Conservation (phyloP, 345 rosid genomes). For the Rhodamnia argentea region DNA sequence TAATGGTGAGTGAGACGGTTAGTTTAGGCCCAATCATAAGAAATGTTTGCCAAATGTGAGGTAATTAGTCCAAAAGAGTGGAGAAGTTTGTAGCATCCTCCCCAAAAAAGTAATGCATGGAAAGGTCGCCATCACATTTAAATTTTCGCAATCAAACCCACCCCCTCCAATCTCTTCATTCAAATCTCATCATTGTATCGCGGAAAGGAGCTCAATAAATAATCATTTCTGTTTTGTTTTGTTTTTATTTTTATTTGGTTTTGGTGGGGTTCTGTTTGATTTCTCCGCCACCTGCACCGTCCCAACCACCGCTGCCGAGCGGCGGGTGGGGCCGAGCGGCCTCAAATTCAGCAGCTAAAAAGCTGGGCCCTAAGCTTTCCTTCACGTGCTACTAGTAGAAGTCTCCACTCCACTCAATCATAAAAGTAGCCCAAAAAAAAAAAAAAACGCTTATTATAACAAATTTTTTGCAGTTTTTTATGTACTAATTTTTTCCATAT, state of each 20-base stretch:
- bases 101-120: not conserved
- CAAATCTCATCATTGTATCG: not conserved
- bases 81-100: not conserved
- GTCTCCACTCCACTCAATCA: not conserved
- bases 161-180: not conserved
- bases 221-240: not conserved
- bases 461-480: not conserved
- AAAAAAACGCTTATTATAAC: too few relatives aligned
- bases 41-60: not conserved
- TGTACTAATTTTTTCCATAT: not conserved
- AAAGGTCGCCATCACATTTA: not conserved
- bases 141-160: not conserved
- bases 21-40: not conserved
- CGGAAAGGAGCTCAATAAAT: not conserved
- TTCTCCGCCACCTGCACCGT: not conserved
- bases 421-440: not conserved
- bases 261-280: not conserved
- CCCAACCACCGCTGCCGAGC: not conserved
- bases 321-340: not conserved
- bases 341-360: not conserved
- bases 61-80: not conserved
- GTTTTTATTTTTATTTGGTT: not conserved
- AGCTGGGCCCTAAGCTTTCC: not conserved
- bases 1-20: not conserved
- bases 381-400: not conserved